Evolutionary conservation across 768 basidiomycete genomes (phyloP).

Genomic region (Candolleomyces aberdarensis): DNA sequence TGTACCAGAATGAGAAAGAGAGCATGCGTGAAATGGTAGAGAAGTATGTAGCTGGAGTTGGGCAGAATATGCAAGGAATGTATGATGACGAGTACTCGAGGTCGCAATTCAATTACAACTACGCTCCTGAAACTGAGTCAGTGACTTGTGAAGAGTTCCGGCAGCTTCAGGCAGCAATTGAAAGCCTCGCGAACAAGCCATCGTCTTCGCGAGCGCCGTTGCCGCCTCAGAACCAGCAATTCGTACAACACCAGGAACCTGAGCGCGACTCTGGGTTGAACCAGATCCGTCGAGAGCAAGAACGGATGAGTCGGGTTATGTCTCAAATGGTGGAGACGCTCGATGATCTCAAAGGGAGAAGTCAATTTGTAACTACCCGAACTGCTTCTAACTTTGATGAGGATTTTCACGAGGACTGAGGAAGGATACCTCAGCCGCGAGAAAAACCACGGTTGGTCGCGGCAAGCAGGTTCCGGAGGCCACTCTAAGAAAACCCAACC

Average conservation of each 20-base stretch:
- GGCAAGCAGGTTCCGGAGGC: not conserved
- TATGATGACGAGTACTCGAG: not conserved
- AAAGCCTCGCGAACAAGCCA: not conserved
- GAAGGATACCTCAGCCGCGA: slow-evolving; percentile 2
- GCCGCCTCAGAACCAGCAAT: not conserved
- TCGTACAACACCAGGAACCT: too few relatives aligned
- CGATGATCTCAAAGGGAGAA: too few relatives aligned
- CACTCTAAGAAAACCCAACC: not conserved
- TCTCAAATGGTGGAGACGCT: too few relatives aligned
- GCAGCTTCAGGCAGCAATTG: not conserved
- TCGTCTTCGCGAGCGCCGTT: not conserved
- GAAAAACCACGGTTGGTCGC: too few relatives aligned
- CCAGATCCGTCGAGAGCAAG: too few relatives aligned
- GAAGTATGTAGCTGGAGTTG: not conserved
- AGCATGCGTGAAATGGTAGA: not conserved
- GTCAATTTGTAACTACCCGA: too few relatives aligned
- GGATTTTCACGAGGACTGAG: slow-evolving; percentile 6
- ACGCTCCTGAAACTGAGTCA: not conserved
- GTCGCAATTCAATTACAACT: not conserved
- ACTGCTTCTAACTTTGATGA: too few relatives aligned
- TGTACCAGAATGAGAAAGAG: not conserved
- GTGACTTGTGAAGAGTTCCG: not conserved
- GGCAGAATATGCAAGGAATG: not conserved
- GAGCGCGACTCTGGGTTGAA: too few relatives aligned
- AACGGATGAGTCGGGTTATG: too few relatives aligned